Percentiles rank a stretch among this genome's conserved stretches.
These are phyloP conservation scores for Pseudogymnoascus sp. DNA, from an alignment of 2,329 filamentous ascomycete species.

Conservation along the genomic window DNA sequence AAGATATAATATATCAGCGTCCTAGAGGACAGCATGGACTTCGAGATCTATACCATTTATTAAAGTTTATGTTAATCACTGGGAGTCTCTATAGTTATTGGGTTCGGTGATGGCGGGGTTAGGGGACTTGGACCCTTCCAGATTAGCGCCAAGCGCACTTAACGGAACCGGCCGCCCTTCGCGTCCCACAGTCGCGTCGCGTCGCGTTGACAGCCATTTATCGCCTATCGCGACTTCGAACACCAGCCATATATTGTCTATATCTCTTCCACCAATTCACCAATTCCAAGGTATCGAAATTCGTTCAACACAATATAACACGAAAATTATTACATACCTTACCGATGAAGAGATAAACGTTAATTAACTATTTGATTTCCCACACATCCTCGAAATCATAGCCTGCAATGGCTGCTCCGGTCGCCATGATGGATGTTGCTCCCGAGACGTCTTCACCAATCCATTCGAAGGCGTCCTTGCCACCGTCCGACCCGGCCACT, in stretches of 20 bases:
- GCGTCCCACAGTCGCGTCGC: slow-evolving; percentile 1
- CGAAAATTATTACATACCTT: slow-evolving; percentile 3
- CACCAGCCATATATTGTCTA: neutral
- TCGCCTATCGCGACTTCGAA: neutral
- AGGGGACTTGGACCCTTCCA: slow-evolving; percentile 5
- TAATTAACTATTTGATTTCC: neutral
- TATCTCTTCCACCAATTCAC: neutral
- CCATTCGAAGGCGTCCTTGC: neutral
- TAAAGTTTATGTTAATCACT: neutral
- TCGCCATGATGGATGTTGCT: neutral
- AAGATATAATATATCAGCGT: neutral
- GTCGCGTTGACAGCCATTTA: neutral
- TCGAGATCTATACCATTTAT: neutral
- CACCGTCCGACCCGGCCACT: neutral
- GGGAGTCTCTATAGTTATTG: neutral
- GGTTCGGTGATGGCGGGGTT: neutral
- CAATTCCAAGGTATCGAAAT: neutral
- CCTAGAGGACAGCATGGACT: neutral
- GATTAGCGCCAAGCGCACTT: slow-evolving; percentile 7
- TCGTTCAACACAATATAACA: neutral
- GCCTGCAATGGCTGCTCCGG: neutral
- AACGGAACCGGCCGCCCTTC: slow-evolving; percentile 6
- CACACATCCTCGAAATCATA: neutral
- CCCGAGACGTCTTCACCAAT: slow-evolving; percentile 1
- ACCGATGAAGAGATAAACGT: neutral